Percentiles rank a stretch among this genome's conserved stretches.
These are phyloP conservation scores for Iberis amara DNA, from an alignment of 441 rosid genomes.

Conservation along the genomic window DNA sequence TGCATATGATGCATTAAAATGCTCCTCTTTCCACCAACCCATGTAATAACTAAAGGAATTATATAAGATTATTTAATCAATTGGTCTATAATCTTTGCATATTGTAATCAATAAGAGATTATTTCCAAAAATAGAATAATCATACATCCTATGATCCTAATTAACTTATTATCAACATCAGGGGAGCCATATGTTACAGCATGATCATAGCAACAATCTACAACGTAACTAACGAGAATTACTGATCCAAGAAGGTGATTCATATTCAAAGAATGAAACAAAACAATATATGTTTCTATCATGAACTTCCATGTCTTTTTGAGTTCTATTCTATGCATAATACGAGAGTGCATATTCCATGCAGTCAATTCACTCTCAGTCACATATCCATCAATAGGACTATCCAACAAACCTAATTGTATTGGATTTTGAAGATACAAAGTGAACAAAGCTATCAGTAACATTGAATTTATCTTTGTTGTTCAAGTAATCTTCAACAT, in stretches of 20 bases:
- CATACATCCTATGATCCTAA: not conserved
- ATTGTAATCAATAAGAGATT: not conserved
- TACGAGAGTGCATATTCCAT: slow-evolving; percentile 71
- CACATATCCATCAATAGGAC: slow-evolving; percentile 69
- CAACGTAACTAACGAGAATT: slow-evolving; percentile 47
- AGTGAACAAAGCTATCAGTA: slow-evolving; percentile 52
- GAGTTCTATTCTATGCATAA: slow-evolving; percentile 66
- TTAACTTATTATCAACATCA: too few species aligned
- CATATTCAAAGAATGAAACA: slow-evolving; percentile 72
- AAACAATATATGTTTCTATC: slow-evolving; percentile 78
- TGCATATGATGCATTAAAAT: slow-evolving; percentile 89
- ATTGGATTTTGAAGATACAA: not conserved
- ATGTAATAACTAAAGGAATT: slow-evolving; percentile 65
- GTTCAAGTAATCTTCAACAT: slow-evolving; percentile 89
- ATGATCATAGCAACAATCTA: not conserved
- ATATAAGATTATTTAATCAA: slow-evolving; percentile 10
- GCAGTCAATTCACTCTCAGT: slow-evolving; percentile 71
- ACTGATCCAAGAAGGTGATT: slow-evolving; percentile 84
- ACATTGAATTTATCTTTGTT: slow-evolving; percentile 79
- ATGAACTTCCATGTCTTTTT: slow-evolving; percentile 82
- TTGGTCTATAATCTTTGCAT: not conserved
- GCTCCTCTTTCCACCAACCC: slow-evolving; percentile 99
- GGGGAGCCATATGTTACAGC: not conserved
- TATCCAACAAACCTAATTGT: too few species aligned
- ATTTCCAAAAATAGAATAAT: too few species aligned